Conservation (phyloP, 2,329 filamentous ascomycete species). For the Blastomyces gilchristii region DNA sequence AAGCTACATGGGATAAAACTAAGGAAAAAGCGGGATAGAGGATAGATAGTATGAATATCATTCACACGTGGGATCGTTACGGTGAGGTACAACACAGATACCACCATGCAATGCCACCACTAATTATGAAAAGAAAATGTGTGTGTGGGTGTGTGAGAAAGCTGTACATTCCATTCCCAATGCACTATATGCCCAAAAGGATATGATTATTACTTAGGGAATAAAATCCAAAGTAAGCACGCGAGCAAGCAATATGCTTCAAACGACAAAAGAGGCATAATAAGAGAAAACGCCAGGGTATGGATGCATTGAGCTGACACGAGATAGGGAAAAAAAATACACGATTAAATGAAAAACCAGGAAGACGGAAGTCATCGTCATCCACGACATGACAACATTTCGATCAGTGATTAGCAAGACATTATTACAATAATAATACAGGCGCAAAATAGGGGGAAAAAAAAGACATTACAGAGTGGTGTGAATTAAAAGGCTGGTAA, state of each 20-base stretch:
- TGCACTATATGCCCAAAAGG: background rate
- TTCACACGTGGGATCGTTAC: background rate
- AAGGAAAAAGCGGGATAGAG: background rate
- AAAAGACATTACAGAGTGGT: constrained; percentile 5
- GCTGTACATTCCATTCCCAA: background rate
- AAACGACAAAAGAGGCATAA: background rate
- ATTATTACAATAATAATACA: constrained; percentile 6
- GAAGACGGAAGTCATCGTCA: constrained; percentile 1
- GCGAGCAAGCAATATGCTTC: background rate
- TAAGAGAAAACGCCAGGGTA: constrained; percentile 7
- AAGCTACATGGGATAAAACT: background rate
- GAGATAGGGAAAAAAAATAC: background rate
- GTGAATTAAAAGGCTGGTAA: constrained; percentile 3
- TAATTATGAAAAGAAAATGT: background rate
- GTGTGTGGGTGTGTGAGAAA: background rate
- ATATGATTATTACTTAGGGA: background rate
- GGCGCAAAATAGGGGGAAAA: background rate
- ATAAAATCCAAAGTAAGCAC: background rate
- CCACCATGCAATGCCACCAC: constrained; percentile 1
- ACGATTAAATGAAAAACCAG: background rate
- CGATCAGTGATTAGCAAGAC: constrained; percentile 2
- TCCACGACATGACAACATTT: constrained; percentile 5
- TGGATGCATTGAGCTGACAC: constrained; percentile 3
- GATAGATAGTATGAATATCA: background rate
- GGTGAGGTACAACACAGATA: background rate